Base-by-base conservation (phyloP, 257 asterid genomes). In the Anisodus acutangulus region DNA sequence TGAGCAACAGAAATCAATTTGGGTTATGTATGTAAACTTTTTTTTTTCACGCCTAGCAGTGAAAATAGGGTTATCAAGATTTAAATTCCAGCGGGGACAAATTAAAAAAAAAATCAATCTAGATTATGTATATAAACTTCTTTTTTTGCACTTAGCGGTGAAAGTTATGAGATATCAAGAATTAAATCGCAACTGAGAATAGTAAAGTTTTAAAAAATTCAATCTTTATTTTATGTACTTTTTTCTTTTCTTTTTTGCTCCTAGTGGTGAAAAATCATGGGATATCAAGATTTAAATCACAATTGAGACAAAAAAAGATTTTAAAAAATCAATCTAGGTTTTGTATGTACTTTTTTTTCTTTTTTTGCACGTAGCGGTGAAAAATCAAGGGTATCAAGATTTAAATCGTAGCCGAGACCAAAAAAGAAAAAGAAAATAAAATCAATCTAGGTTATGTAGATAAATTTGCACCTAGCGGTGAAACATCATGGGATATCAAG, bases 41-140 rank as follows among this genome's bases (percentile, higher is more conserved):
- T 26, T 22, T 7, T 49, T n/a, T 43, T 1, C 35, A 31, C 35
- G 35, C 35, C 35, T 31, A 31, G 35, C 35, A 31, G 97, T 39
- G 98, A 93, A 76, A 76, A 69, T 6, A 82, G 35, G 35, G 35
- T 0, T 31, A 37, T 53, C 37, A 10, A 78, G n/a, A 81, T 80
- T 83, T 0, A 63, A 59, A 31, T 82, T 68, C 35, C 35, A 31
- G 35, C 2, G 26, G 26, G 37, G 17, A 15, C 10, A 37, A 41
- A 4, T 31, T 31, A 16, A 84, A 31, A 31, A 31, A 31, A 31
- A 31, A 31, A 31, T 31, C 35, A 31, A 31, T 31, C 35, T 31
- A 31, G 1, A 31, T 31, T 31, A 31, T 31, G 35, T 31, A 31
- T 31, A 31, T 31, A 31, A 31, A 31, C 35, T 31, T 31, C 2